Percentiles rank a stretch among this genome's conserved stretches.
phyloP scores from a whole-genome alignment of 768 basidiomycete species.

The Rhodotorula babjevae region DNA sequence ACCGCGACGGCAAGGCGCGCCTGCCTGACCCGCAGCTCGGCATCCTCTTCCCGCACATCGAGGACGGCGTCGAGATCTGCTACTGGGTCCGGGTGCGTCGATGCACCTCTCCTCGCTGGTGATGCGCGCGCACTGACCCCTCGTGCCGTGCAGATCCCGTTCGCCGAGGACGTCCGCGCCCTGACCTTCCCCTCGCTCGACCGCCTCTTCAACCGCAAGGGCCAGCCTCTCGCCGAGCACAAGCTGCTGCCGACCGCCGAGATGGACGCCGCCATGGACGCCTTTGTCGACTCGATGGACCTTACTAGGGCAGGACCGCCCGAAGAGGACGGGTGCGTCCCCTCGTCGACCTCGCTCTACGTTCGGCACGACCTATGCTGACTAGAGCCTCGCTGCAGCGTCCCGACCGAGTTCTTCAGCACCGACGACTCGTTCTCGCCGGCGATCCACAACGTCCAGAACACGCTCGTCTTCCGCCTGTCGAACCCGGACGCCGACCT shows the following conservation, averaged over 20 bases:
- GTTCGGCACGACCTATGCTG: too few relatives aligned
- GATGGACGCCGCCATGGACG: slow-evolving; percentile 75
- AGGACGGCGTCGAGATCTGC: slow-evolving; percentile 62
- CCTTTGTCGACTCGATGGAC: slow-evolving; percentile 83
- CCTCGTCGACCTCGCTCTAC: background rate
- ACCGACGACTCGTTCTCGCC: slow-evolving; percentile 76
- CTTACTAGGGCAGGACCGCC: slow-evolving; percentile 64
- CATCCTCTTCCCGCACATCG: slow-evolving; percentile 23
- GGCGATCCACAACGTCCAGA: slow-evolving; percentile 81
- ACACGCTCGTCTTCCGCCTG: slow-evolving; percentile 76
- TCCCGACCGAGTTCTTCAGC: slow-evolving; percentile 69
- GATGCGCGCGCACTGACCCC: too few relatives aligned
- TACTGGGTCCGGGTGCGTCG: slow-evolving; percentile 75
- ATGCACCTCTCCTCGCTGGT: background rate
- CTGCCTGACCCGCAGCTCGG: slow-evolving; percentile 36
- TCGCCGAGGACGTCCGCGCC: slow-evolving; percentile 86
- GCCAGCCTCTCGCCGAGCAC: slow-evolving; percentile 68
- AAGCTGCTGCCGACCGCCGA: slow-evolving; percentile 73
- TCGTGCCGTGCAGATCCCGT: slow-evolving; percentile 61
- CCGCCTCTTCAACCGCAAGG: slow-evolving; percentile 66
- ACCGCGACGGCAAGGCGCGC: slow-evolving; percentile 1
- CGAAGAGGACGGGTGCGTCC: slow-evolving; percentile 53
- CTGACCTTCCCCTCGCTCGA: slow-evolving; percentile 80
- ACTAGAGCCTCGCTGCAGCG: too few relatives aligned
- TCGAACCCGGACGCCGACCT: slow-evolving; percentile 66